phyloP scores from a whole-genome alignment of 2,329 filamentous ascomycete genomes.

The Aschersonia sp. region DNA sequence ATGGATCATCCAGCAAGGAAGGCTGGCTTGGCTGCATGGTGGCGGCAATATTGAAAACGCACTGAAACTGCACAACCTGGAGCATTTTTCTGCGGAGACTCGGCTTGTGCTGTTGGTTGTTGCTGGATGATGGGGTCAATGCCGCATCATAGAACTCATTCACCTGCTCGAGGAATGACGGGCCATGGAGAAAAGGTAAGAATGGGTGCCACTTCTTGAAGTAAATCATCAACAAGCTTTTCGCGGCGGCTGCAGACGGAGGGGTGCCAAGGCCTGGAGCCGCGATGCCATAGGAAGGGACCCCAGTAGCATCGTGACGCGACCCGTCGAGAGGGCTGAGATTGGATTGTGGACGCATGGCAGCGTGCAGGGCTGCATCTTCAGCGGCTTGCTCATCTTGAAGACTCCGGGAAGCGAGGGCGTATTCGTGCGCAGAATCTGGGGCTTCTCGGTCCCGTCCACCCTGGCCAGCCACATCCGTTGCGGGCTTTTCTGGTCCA shows the following conservation, averaged over 20 bases:
- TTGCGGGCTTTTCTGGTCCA: neutral
- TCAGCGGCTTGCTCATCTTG: neutral
- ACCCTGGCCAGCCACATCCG: neutral
- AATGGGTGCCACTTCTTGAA: slow-evolving; percentile 37
- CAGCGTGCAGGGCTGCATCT: neutral
- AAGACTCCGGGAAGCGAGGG: slow-evolving; percentile 5
- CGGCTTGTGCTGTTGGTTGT: slow-evolving; percentile 7
- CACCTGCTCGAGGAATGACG: slow-evolving; percentile 29
- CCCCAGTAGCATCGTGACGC: neutral
- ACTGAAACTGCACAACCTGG: slow-evolving; percentile 27
- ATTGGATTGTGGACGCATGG: neutral
- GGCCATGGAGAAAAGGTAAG: slow-evolving; percentile 36
- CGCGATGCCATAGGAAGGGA: neutral
- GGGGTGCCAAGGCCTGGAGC: slow-evolving; percentile 10
- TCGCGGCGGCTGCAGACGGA: slow-evolving; percentile 16
- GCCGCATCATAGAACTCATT: slow-evolving; percentile 4
- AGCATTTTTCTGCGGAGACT: slow-evolving; percentile 19
- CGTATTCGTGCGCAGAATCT: slow-evolving; percentile 7
- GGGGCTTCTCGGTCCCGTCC: slow-evolving; percentile 2
- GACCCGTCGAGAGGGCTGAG: neutral
- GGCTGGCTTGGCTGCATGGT: slow-evolving; percentile 4
- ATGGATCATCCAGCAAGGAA: slow-evolving; percentile 10
- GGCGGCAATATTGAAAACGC: slow-evolving; percentile 33
- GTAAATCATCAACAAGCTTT: slow-evolving; percentile 29
- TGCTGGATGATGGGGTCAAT: neutral